These are phyloP conservation scores for Coniella vitis DNA, from an alignment of 2,329 filamentous ascomycete species.

Conservation along the genomic window DNA sequence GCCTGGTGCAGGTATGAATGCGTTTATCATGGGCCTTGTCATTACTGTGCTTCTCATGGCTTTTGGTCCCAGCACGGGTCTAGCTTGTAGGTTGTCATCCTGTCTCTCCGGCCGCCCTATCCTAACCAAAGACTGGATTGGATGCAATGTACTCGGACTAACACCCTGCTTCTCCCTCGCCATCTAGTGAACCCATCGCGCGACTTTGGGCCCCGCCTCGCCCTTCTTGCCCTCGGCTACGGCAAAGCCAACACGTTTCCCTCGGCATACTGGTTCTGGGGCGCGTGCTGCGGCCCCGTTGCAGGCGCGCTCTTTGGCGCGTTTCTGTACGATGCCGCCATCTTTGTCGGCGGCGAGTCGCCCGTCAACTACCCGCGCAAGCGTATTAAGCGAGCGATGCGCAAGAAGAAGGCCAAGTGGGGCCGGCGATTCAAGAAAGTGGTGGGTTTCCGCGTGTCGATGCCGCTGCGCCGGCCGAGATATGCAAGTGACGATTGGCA, in stretches of 20 bases:
- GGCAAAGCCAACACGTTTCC: constrained; percentile 30
- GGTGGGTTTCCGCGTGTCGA: background rate
- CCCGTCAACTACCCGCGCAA: constrained; percentile 44
- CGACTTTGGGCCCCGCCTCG: constrained; percentile 43
- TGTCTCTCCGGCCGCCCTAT: too few species aligned
- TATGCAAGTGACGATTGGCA: constrained; percentile 15
- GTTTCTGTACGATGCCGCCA: constrained; percentile 44
- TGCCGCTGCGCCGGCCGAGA: constrained; percentile 5
- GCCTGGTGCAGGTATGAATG: constrained; percentile 43
- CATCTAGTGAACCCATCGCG: constrained; percentile 37
- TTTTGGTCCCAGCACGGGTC: constrained; percentile 41
- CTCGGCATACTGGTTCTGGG: constrained; percentile 39
- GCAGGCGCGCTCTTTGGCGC: constrained; percentile 34
- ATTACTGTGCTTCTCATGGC: constrained; percentile 29
- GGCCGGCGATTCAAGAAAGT: constrained; percentile 13
- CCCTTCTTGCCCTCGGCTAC: constrained; percentile 37
- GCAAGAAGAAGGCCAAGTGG: constrained; percentile 32
- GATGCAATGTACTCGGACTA: too few species aligned
- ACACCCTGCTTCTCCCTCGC: too few species aligned
- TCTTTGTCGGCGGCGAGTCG: constrained; percentile 42
- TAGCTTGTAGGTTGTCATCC: constrained; percentile 20
- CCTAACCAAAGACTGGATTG: too few species aligned
- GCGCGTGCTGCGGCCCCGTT: constrained; percentile 32
- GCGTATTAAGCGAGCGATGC: constrained; percentile 30
- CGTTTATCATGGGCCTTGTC: constrained; percentile 40